Base-by-base conservation (phyloP, 1,284 basidiomycete species). In the Schizophyllum amplum region DNA sequence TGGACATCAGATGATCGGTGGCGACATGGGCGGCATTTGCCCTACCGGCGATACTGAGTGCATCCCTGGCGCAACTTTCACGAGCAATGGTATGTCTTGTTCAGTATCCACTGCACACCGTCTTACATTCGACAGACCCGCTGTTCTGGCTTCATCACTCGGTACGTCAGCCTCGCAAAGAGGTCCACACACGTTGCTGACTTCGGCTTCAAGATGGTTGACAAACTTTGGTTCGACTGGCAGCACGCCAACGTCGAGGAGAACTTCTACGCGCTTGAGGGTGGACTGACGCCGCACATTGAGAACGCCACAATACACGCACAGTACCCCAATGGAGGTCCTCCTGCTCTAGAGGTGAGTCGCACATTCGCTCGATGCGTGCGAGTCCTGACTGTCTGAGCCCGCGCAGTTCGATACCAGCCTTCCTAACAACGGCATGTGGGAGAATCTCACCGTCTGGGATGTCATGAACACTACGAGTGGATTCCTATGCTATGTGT, bases 141-240 rank as follows among this genome's bases (percentile, higher is more conserved):
- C 51, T 75, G 23, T 74, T 74, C 61, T 73, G 67, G 66, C 54
- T 73, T 57, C 71, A 73, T 59, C 72, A 75, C 57, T 71, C 66
- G 0, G 72, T 73, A 59, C 53, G 68, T 59, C 21, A 24, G 24
- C 23, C n/a, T n/a, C n/a, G n/a, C n/a, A n/a, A n/a, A n/a, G n/a
- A 17, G 49, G 47, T 24, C 6, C 46, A n/a, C 22, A 15, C 24
- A 20, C 26, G 20, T 47, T n/a, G 20, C 24, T 51, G 17, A 17
- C n/a, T 20, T 7, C 1, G 24, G 4, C 52, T 23, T 51, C 48
- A 33, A 73, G 72, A 74, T 74, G 72, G 65, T 74, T 15, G 72
- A 74, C 60, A 72, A 71, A 59, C 57, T 74, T 5, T 75, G 72
- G 72, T 69, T 59, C 27, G 69, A 73, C 55, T 75, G 73, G 73